These are phyloP conservation scores for Solidago caesia DNA, from an alignment of 129 eudicot species.

Conservation along the genomic window DNA sequence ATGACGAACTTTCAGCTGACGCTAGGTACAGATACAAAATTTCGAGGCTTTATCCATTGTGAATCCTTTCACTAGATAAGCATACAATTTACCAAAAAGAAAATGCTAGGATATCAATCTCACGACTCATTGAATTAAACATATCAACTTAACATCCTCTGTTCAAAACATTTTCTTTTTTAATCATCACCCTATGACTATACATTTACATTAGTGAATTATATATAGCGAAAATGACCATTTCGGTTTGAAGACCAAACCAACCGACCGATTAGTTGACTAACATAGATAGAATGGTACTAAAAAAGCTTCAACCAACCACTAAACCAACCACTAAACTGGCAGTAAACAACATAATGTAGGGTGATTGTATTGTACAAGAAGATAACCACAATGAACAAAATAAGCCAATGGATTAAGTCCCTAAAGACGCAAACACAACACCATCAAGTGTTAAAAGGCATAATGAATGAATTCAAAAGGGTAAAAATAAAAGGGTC, in stretches of 20 bases:
- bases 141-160: not conserved
- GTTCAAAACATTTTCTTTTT: not conserved
- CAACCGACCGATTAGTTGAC: too few relatives aligned
- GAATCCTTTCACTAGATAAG: not conserved
- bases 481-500: not conserved
- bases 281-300: not conserved
- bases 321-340: too few relatives aligned
- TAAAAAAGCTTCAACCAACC: not conserved
- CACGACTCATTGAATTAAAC: not conserved
- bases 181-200: too few relatives aligned
- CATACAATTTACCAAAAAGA: not conserved
- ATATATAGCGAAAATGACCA: not conserved
- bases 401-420: not conserved
- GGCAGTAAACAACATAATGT: slow-evolving; percentile 7
- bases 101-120: not conserved
- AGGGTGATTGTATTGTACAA: slow-evolving; percentile 23
- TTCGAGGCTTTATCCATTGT: not conserved
- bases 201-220: too few relatives aligned
- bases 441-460: not conserved
- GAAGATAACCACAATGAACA: slow-evolving; percentile 4
- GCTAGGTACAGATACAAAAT: not conserved
- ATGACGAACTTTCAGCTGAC: not conserved
- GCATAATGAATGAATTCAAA: not conserved
- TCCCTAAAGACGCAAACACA: not conserved
- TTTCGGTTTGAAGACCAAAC: not conserved